Conservation (phyloP, 139 green algal species). For the Micractinium sp. region DNA sequence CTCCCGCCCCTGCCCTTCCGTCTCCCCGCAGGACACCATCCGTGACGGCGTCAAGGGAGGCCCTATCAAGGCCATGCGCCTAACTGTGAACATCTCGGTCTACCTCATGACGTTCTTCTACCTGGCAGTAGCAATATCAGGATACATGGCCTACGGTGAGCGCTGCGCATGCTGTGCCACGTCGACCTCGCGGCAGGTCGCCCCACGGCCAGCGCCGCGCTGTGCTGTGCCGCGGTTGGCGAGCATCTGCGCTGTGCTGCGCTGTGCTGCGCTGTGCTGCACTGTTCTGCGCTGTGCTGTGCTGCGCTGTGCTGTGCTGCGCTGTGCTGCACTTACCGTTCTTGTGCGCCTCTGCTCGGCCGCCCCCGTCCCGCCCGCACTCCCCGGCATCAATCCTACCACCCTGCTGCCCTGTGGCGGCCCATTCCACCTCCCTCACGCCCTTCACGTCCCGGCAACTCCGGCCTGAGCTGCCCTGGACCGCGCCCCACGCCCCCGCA, state of each 20-base stretch:
- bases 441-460: too few relatives aligned
- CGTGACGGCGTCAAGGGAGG: conserved; percentile 1
- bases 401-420: too few relatives aligned
- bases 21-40: conserved; percentile 23
- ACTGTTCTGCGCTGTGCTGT: not conserved
- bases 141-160: conserved; percentile 46
- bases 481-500: too few relatives aligned
- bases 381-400: not conserved
- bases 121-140: conserved; percentile 36
- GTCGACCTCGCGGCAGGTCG: too few relatives aligned
- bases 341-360: not conserved
- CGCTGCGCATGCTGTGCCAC: not conserved
- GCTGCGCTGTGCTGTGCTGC: conserved; percentile 4
- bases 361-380: not conserved
- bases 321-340: not conserved
- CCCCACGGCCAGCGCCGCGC: too few relatives aligned
- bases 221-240: too few relatives aligned
- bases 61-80: conserved; percentile 29
- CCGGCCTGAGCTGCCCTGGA: too few relatives aligned
- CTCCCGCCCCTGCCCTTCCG: too few relatives aligned
- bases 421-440: too few relatives aligned
- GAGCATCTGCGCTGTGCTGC: too few relatives aligned
- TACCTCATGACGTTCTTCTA: conserved; percentile 43
- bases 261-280: not conserved
- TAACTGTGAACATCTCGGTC: conserved; percentile 29